phyloP scores from a whole-genome alignment of 2,329 filamentous ascomycete species.

The Emericellopsis atlantica region DNA sequence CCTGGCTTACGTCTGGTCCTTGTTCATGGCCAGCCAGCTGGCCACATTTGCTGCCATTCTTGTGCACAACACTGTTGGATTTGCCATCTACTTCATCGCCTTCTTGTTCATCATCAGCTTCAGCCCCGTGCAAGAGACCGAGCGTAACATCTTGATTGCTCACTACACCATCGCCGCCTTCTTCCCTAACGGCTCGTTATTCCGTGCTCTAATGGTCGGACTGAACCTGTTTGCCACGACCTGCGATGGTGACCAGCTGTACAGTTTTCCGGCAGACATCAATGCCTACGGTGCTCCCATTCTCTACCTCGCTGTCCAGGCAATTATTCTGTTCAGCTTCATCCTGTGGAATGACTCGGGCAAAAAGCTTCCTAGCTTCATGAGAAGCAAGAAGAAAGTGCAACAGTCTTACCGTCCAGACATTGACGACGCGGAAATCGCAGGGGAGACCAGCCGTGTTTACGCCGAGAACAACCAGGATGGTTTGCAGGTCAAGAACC shows the following conservation, averaged over 20 bases:
- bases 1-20: conserved; percentile 63
- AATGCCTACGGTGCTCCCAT: conserved; percentile 68
- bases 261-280: conserved; percentile 55
- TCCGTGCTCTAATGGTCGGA: conserved; percentile 57
- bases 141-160: conserved; percentile 51
- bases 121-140: conserved; percentile 53
- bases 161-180: conserved; percentile 62
- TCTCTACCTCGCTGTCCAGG: conserved; percentile 62
- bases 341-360: conserved; percentile 69
- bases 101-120: conserved; percentile 62
- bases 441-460: conserved; percentile 50
- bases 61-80: conserved; percentile 56
- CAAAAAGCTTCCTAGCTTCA: conserved; percentile 3
- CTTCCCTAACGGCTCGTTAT: conserved; percentile 59
- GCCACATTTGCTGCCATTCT: conserved; percentile 70
- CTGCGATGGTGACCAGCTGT: conserved; percentile 48
- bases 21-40: conserved; percentile 61
- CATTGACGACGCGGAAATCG: conserved; percentile 43
- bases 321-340: conserved; percentile 51
- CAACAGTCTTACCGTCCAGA: conserved; percentile 3
- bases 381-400: conserved; percentile 13
- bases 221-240: conserved; percentile 69
- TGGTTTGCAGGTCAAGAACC: conserved; percentile 49
- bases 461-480: conserved; percentile 20
- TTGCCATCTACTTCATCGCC: conserved; percentile 54